A percentile compares a stretch with the other conserved stretches of the same genome.
Conservation (phyloP, 345 rosid genomes). For the Salix caprea region DNA sequence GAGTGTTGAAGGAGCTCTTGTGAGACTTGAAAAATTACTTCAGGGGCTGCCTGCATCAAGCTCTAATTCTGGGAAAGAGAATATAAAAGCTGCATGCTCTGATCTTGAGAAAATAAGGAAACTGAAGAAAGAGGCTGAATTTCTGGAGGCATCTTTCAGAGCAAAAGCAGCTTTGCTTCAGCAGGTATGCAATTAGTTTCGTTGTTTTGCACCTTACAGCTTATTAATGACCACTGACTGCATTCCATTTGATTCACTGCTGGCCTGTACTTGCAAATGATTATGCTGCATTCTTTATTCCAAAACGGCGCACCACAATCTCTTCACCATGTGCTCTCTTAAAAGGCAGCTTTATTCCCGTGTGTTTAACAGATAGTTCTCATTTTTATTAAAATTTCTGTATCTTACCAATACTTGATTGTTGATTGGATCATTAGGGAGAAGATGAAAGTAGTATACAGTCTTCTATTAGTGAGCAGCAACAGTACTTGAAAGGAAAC, state of each 20-base stretch:
- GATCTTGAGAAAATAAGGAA: slow-evolving; percentile 94
- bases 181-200: slow-evolving; percentile 47
- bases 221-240: neutral
- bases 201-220: neutral
- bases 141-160: slow-evolving; percentile 93
- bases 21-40: slow-evolving; percentile 77
- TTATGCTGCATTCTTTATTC: neutral
- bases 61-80: slow-evolving; percentile 77
- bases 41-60: slow-evolving; percentile 70
- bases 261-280: neutral
- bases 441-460: slow-evolving; percentile 44
- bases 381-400: slow-evolving; percentile 2
- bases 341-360: neutral
- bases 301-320: neutral
- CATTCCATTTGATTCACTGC: neutral
- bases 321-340: neutral
- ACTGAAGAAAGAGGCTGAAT: slow-evolving; percentile 97
- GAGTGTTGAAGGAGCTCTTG: slow-evolving; percentile 84
- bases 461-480: slow-evolving; percentile 42
- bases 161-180: slow-evolving; percentile 85
- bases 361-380: neutral
- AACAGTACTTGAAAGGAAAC: slow-evolving; percentile 41
- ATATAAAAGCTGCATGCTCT: slow-evolving; percentile 89
- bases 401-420: slow-evolving; percentile 9
- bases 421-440: slow-evolving; percentile 44